These are phyloP conservation scores for Isoetes engelmannii DNA, from an alignment of 83 land plant species.

Conservation along the genomic window DNA sequence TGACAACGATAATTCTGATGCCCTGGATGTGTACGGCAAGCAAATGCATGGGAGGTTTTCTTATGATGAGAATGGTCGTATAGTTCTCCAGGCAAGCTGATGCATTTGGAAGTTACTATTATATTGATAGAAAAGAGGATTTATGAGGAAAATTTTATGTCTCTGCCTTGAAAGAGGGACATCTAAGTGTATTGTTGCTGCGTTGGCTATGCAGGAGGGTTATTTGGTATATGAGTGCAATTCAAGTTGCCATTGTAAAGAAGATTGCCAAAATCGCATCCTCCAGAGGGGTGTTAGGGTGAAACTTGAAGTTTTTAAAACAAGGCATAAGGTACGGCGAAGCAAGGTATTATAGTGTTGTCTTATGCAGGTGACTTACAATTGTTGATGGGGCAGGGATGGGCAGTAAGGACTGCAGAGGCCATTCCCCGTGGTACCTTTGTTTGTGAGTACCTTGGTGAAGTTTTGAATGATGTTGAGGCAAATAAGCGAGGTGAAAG, in stretches of 20 bases:
- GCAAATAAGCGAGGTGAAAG: constrained; percentile 67
- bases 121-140: too few species aligned
- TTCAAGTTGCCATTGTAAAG: constrained; percentile 59
- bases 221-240: constrained; percentile 95
- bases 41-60: constrained; percentile 81
- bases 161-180: too few species aligned
- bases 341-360: too few species aligned
- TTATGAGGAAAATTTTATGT: too few species aligned
- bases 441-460: constrained; percentile 97
- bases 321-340: constrained; percentile 63
- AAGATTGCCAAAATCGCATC: constrained; percentile 69
- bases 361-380: too few species aligned
- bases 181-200: too few species aligned
- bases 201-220: constrained; percentile 60
- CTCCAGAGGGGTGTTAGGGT: constrained; percentile 87
- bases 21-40: constrained; percentile 68
- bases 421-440: constrained; percentile 79
- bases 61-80: constrained; percentile 63
- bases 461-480: constrained; percentile 72
- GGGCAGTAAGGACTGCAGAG: constrained; percentile 89
- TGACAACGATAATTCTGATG: constrained; percentile 79
- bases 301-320: constrained; percentile 79
- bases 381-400: constrained; percentile 53
- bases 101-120: too few species aligned
- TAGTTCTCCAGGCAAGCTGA: constrained; percentile 63